Evolutionary conservation across 257 asterid genomes (phyloP).

Genomic region (Coffea eugenioides): DNA sequence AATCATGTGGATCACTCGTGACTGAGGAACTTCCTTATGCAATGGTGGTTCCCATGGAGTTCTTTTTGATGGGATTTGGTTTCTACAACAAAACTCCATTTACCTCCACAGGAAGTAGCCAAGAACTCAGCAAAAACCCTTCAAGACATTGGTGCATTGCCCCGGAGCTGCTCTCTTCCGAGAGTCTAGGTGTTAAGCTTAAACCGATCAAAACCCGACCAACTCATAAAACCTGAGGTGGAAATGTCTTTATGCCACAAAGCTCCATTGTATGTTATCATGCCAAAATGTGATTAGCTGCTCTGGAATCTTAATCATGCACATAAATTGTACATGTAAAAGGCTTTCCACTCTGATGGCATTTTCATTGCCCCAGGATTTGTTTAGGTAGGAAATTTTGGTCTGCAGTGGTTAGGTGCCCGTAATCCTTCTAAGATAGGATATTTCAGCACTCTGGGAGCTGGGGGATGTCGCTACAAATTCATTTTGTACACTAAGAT

Average conservation of each 20-base stretch:
- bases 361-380: conserved; percentile 4
- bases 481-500: neutral
- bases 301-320: neutral
- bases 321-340: neutral
- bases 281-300: neutral
- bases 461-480: neutral
- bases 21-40: conserved; percentile 84
- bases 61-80: conserved; percentile 69
- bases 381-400: conserved; percentile 14
- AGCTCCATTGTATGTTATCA: neutral
- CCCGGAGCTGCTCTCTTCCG: conserved; percentile 23
- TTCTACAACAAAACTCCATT: conserved; percentile 36
- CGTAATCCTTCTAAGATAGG: neutral
- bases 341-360: neutral
- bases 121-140: conserved; percentile 9
- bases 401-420: neutral
- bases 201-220: conserved; percentile 30
- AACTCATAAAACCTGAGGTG: conserved; percentile 1
- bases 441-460: neutral
- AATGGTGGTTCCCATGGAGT: conserved; percentile 69
- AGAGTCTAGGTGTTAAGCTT: conserved; percentile 26
- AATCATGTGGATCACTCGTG: conserved; percentile 72
- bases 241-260: neutral
- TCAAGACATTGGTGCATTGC: conserved; percentile 24
- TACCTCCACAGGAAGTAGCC: conserved; percentile 5